Conservation (phyloP, 1,284 basidiomycete species). For the Ceratobasidium papillatum region DNA sequence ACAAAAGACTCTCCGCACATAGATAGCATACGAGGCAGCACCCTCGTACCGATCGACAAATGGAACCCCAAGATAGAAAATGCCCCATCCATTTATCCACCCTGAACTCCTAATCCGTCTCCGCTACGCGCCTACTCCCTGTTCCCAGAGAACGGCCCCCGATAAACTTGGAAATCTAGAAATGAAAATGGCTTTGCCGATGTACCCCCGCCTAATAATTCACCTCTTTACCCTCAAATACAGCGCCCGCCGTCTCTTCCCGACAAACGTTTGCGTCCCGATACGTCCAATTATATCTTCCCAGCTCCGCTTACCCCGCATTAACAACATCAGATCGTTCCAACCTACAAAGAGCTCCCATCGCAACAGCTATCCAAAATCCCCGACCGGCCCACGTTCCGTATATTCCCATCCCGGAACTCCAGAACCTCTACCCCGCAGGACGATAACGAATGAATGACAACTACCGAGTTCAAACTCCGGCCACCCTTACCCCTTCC, state of each 20-base stretch:
- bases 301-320: background rate
- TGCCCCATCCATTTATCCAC: background rate
- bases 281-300: background rate
- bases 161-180: background rate
- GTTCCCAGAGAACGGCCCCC: background rate
- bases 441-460: conserved; percentile 15
- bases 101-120: background rate
- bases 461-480: conserved; percentile 9
- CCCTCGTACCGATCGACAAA: background rate
- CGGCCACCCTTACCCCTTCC: conserved; percentile 6
- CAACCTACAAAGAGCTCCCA: background rate
- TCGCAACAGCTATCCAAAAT: conserved; percentile 3
- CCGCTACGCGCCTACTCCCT: background rate
- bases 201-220: background rate
- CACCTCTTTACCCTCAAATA: background rate
- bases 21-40: background rate
- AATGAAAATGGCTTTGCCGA: background rate
- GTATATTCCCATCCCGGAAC: background rate
- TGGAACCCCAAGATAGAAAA: background rate
- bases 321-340: background rate
- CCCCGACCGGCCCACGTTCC: conserved; percentile 20
- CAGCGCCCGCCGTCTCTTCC: background rate
- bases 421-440: conserved; percentile 8
- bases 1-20: background rate
- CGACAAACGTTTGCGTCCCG: background rate